A percentile compares a stretch with the other conserved stretches of the same genome.
These are phyloP conservation scores for Rugonectria rugulosa DNA, from an alignment of 2,329 filamentous ascomycete genomes.

Conservation along the genomic window DNA sequence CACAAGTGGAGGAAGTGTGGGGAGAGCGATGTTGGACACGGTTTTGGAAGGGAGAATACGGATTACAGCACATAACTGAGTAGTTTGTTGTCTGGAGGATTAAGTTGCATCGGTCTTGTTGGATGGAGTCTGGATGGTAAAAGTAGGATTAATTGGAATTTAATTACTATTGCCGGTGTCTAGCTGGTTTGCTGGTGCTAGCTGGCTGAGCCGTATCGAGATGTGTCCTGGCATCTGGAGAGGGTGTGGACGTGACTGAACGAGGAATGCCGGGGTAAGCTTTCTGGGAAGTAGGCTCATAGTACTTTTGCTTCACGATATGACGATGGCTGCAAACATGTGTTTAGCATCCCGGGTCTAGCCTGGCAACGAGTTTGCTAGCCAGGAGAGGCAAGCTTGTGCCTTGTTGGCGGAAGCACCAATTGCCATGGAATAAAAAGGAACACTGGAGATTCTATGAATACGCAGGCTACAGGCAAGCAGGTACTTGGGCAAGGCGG, in stretches of 20 bases:
- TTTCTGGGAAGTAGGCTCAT: not conserved
- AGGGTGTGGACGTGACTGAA: not conserved
- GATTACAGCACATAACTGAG: not conserved
- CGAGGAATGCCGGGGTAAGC: not conserved
- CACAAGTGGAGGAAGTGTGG: not conserved
- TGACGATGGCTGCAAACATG: not conserved
- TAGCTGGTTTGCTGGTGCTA: too few species aligned
- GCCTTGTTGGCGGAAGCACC: not conserved
- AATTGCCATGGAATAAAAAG: not conserved
- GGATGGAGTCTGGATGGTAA: not conserved
- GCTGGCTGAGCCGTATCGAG: too few species aligned
- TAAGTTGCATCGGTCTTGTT: not conserved
- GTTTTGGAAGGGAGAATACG: not conserved
- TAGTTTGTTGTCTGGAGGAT: not conserved
- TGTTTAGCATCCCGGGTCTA: not conserved
- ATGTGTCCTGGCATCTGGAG: too few species aligned
- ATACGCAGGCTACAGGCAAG: too few species aligned
- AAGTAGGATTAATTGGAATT: not conserved
- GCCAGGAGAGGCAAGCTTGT: not conserved
- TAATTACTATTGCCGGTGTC: not conserved
- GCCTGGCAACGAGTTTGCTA: not conserved
- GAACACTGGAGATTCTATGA: not conserved
- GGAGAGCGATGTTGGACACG: not conserved
- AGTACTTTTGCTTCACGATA: not conserved
- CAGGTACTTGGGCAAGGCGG: constrained; percentile 6